Conservation (phyloP, 768 basidiomycete species). For the Lentinula raphanica region DNA sequence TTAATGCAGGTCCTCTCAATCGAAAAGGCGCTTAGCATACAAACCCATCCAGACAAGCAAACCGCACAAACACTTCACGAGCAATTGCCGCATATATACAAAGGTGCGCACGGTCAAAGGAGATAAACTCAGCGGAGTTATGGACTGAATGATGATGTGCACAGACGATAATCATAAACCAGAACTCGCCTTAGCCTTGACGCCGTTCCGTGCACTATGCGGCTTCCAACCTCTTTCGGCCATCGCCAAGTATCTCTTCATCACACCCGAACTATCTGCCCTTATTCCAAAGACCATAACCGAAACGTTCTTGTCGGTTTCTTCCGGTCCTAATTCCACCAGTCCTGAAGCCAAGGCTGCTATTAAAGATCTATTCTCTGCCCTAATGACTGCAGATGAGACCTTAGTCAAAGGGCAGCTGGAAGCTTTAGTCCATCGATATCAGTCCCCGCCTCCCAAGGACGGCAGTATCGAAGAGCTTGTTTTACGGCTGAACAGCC, state of each 20-base stretch:
- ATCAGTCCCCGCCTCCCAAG: conserved; percentile 39
- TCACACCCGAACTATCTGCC: conserved; percentile 70
- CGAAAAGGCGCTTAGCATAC: conserved; percentile 84
- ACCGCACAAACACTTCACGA: conserved; percentile 68
- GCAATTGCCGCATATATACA: conserved; percentile 79
- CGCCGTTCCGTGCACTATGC: conserved; percentile 85
- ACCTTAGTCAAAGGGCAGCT: conserved; percentile 50
- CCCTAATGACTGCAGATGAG: conserved; percentile 77
- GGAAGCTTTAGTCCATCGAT: conserved; percentile 53
- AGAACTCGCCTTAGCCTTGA: conserved; percentile 97
- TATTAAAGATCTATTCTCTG: conserved; percentile 73
- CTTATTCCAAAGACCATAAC: conserved; percentile 60
- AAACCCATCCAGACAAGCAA: conserved; percentile 81
- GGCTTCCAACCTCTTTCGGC: conserved; percentile 81
- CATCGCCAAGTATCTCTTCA: conserved; percentile 62
- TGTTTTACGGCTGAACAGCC: conserved; percentile 53
- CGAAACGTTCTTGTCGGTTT: conserved; percentile 44
- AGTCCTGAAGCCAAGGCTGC: conserved; percentile 50
- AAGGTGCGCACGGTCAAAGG: conserved; percentile 62
- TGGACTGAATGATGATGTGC: neutral
- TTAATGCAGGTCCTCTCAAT: conserved; percentile 73
- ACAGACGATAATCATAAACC: conserved; percentile 96
- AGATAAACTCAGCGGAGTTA: neutral
- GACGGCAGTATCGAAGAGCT: conserved; percentile 48
- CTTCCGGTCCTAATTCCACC: conserved; percentile 35